phyloP scores from a whole-genome alignment of 768 basidiomycete genomes.

The Naematelia aurantialba region DNA sequence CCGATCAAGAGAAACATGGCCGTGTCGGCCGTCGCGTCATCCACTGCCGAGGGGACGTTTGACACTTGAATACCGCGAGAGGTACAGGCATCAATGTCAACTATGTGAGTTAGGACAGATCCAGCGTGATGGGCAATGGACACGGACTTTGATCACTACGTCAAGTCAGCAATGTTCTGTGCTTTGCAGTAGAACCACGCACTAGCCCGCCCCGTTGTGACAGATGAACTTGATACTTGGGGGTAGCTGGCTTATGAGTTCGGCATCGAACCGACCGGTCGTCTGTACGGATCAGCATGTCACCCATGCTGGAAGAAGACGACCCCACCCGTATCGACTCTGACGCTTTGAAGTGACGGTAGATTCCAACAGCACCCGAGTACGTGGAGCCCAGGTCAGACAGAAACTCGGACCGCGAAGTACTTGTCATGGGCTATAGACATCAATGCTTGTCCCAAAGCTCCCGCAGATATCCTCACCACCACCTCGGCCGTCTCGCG shows the following conservation, averaged over 20 bases:
- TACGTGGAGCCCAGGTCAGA: conserved; percentile 10
- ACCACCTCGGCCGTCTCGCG: not conserved
- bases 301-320: not conserved
- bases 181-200: not conserved
- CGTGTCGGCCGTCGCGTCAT: conserved; percentile 72
- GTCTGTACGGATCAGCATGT: not conserved
- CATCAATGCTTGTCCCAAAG: no score
- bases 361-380: conserved; percentile 12
- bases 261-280: conserved; percentile 15
- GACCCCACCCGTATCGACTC: conserved; percentile 10
- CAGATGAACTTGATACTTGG: conserved; percentile 8
- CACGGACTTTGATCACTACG: conserved; percentile 14
- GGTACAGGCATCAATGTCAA: conserved; percentile 15
- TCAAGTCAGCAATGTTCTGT: not conserved
- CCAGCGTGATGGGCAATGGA: not conserved
- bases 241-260: conserved; percentile 12
- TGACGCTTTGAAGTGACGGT: conserved; percentile 20
- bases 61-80: conserved; percentile 56
- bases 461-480: not conserved
- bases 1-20: conserved; percentile 38
- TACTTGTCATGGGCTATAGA: conserved; percentile 7
- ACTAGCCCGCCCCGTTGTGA: conserved; percentile 20
- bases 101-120: conserved; percentile 1
- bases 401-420: conserved; percentile 7
- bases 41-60: conserved; percentile 84